Base-by-base conservation (phyloP, 345 rosid genomes). In the Gossypium raimondii region DNA sequence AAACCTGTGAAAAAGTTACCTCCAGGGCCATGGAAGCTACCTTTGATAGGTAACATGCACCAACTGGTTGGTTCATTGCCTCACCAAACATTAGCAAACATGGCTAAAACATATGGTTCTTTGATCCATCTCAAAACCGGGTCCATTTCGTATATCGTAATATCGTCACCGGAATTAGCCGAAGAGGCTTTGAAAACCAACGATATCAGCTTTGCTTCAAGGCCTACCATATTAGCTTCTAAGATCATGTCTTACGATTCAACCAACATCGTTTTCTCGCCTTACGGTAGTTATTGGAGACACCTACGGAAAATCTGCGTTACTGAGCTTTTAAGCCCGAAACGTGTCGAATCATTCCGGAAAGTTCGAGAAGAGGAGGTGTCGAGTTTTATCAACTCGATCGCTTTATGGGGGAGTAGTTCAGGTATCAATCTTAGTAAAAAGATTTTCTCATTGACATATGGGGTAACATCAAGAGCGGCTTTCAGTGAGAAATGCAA, bases 1-100 rank as follows among this genome's bases (percentile, higher is more conserved):
- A 59, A 56, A 18, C 44, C 69, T n/a, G 41, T 61, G 24, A 13
- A 20, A 66, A 79, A 55, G 50, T 77, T 78, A 10, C 81, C 81
- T 38, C 81, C 86, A 29, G 85, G 85, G 41, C 87, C 85, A 11
- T 44, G 55, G 59, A 75, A 72, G 62, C 76, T 82, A 2, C 83
- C 85, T 41, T 20, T 84, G 22, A 24, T 82, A 9, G 83, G 85
- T 44, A 81, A 79, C 83, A 55, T 71, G 63, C 64, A 71, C 64
- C 62, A 56, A 18, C 74, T 71, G 5, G 20, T 41, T 1, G 62
- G 63, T 43, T 41, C 64, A 7, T 16, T 56, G 9, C 74, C 74
- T 14, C 64, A 71, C 41, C 64, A 56, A 20, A 3, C 43, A 13
- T 41, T 71, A 51, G 24, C 47, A 71, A 13, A 9, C 22, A 56